Evolutionary conservation across 148 eudicot genomes (phyloP).

Genomic region (Rhododendron vialii): DNA sequence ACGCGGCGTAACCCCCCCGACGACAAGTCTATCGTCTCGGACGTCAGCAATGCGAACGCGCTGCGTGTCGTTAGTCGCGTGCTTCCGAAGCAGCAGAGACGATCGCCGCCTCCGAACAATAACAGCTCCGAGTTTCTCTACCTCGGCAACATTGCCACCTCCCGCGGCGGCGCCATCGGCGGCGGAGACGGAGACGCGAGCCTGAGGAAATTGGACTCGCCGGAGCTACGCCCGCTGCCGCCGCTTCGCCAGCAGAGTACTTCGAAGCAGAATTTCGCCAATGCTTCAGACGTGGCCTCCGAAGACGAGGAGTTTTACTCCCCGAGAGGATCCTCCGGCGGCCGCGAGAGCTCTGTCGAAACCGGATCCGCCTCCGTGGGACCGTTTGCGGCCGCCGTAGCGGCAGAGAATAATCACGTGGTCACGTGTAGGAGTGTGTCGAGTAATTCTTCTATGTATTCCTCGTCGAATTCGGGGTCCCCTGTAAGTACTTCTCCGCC

Average conservation of each 20-base stretch:
- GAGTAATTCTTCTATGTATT: constrained; percentile 26
- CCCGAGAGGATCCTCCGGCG: constrained; percentile 70
- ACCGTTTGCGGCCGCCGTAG: neutral
- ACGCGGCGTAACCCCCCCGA: constrained; percentile 12
- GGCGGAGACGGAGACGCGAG: neutral
- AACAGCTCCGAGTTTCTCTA: constrained; percentile 84
- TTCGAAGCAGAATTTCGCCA: neutral
- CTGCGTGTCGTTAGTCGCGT: constrained; percentile 14
- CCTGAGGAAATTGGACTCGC: constrained; percentile 61
- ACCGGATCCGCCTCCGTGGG: constrained; percentile 44
- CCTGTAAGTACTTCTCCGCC: constrained; percentile 80
- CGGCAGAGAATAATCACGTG: constrained; percentile 12
- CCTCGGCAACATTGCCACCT: constrained; percentile 58
- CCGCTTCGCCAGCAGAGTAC: constrained; percentile 40
- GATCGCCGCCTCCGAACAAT: constrained; percentile 54
- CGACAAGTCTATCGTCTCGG: constrained; percentile 30
- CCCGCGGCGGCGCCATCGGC: constrained; percentile 22
- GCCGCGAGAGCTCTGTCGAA: constrained; percentile 52
- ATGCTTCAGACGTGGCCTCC: constrained; percentile 34
- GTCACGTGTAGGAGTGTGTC: constrained; percentile 15
- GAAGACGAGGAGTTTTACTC: constrained; percentile 84
- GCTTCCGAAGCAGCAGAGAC: constrained; percentile 32
- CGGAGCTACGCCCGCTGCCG: constrained; percentile 90
- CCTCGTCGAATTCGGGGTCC: constrained; percentile 50
- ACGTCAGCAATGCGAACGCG: neutral